These are phyloP conservation scores for Brassica incana DNA, from an alignment of 345 rosid species.

Conservation along the genomic window DNA sequence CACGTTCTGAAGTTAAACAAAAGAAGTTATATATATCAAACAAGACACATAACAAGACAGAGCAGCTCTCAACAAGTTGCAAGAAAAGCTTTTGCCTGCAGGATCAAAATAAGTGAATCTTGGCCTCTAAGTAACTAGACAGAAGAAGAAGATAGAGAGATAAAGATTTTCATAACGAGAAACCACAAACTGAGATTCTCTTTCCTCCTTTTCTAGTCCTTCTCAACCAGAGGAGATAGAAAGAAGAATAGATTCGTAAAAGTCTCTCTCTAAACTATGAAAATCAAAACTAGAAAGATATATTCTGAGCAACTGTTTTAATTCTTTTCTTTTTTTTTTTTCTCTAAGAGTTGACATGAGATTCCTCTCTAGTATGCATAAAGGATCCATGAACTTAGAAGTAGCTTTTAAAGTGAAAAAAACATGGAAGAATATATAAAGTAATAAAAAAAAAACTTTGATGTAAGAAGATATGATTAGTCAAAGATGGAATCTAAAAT, in stretches of 20 bases:
- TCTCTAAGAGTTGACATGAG: constrained; percentile 18
- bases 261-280: constrained; percentile 15
- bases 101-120: constrained; percentile 33
- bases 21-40: constrained; percentile 1
- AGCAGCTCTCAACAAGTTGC: constrained; percentile 25
- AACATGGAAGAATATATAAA: neutral
- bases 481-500: constrained; percentile 29
- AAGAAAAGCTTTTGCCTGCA: constrained; percentile 25
- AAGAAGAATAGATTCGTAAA: constrained; percentile 28
- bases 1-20: constrained; percentile 18
- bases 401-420: constrained; percentile 29
- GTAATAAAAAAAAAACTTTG: neutral
- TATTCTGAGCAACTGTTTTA: constrained; percentile 9
- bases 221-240: constrained; percentile 33
- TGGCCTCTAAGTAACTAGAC: constrained; percentile 34
- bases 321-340: neutral
- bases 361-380: constrained; percentile 34
- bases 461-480: constrained; percentile 14
- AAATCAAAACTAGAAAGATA: constrained; percentile 19
- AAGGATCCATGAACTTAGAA: constrained; percentile 11
- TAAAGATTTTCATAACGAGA: constrained; percentile 28
- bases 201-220: constrained; percentile 13
- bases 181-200: constrained; percentile 39
- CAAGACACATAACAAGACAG: constrained; percentile 12
- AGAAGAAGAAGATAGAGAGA: constrained; percentile 25